Conservation (phyloP, 495 filamentous ascomycete species). For the Saxophila tyrrhenica region DNA sequence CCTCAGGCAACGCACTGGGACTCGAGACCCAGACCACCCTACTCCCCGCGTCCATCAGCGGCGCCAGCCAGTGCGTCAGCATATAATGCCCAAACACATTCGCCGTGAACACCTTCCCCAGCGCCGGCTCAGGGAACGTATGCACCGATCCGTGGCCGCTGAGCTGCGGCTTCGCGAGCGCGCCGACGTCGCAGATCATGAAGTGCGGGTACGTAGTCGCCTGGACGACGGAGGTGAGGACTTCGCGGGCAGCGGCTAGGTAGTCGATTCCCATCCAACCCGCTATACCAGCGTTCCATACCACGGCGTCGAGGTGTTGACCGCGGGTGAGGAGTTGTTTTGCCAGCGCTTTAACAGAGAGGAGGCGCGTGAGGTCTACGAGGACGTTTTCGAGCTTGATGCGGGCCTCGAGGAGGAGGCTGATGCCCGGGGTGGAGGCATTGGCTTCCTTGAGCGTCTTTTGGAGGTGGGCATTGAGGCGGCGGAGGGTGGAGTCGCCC, state of each 20-base stretch:
- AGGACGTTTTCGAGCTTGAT: slow-evolving; percentile 34
- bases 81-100: slow-evolving; percentile 96
- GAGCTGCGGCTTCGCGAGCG: slow-evolving; percentile 7
- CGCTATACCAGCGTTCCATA: slow-evolving; percentile 87
- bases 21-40: slow-evolving; percentile 80
- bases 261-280: slow-evolving; percentile 75
- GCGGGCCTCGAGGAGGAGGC: slow-evolving; percentile 39
- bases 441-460: slow-evolving; percentile 22
- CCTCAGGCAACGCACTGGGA: slow-evolving; percentile 51
- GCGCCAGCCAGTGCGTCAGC: slow-evolving; percentile 65
- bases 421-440: slow-evolving; percentile 37
- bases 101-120: slow-evolving; percentile 76
- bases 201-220: slow-evolving; percentile 67
- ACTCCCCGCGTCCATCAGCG: slow-evolving; percentile 44
- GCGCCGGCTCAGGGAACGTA: slow-evolving; percentile 35
- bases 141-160: slow-evolving; percentile 19
- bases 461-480: slow-evolving; percentile 42
- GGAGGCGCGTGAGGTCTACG: slow-evolving; percentile 46
- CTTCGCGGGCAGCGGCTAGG: slow-evolving; percentile 44
- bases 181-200: slow-evolving; percentile 37
- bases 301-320: slow-evolving; percentile 63
- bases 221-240: slow-evolving; percentile 54
- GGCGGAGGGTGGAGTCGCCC: slow-evolving; percentile 44
- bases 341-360: slow-evolving; percentile 43
- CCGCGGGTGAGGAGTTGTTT: slow-evolving; percentile 36